Base-by-base conservation (phyloP, 164 flowering plant species). In the Litsea cubeba region DNA sequence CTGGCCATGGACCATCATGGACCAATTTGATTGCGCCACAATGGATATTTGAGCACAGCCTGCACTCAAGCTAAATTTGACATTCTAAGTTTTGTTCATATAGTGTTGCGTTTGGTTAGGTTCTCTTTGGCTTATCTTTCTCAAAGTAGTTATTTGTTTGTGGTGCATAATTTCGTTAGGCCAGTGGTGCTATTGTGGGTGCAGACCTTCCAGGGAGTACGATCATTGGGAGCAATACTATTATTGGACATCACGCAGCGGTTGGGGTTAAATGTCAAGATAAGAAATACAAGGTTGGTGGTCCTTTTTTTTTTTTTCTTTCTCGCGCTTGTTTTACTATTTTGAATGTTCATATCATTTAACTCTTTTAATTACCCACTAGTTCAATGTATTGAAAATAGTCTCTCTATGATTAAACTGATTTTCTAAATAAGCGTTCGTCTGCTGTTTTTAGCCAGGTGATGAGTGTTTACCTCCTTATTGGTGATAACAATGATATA, bases 161-260 rank as follows among this genome's bases (percentile, higher is more conserved):
- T 54, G 60, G 60, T 14, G 46, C 60, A 30, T 12, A 75, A 80
- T 51, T 71, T 75, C 85, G 84, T 78, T 81, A 80, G 81, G 84
- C 20, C 87, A 93, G 97, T 86, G 97, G 98, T 76, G 98, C 98
- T 66, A 84, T 95, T 74, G 88, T 93, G 81, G 99, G 99, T 26
- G 94, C 92, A 78, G 95, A 93, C 75, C 81, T 89, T 79, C 97
- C 99, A 12, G 99, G 97, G 57, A 74, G 72, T 50, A 95, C 98
- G n/a, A 69, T 87, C 60, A 78, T 93, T 58, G 97, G 98, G 70
- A 77, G 83, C 77, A 90, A 93, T 78, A 95, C 90, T 79, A 50
- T 78, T 40, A 85, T 93, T 50, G 99, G 99, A 10, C 85, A 90
- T 84, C 92, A 95, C 86, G 92, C 97, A 54, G 93, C 92, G 71